Evolutionary conservation across 192 early-diverging fungal genomes (phyloP).

Genomic region (Coemansia sp.): DNA sequence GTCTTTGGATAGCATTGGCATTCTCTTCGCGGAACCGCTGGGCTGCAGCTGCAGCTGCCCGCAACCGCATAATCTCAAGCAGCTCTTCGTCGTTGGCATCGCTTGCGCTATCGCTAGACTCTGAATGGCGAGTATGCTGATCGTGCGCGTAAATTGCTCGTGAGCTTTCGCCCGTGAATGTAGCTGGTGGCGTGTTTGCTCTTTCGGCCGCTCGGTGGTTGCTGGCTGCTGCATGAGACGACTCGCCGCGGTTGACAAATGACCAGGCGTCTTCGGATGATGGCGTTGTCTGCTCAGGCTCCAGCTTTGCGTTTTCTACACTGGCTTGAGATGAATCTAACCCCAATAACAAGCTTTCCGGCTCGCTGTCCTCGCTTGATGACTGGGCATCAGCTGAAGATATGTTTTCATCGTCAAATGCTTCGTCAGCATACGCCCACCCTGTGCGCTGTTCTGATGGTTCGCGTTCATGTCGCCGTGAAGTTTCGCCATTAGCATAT

Average conservation of each 20-base stretch:
- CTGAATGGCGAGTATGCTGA: neutral
- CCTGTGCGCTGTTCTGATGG: slow-evolving; percentile 13
- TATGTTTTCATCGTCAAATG: slow-evolving; percentile 5
- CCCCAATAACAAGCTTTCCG: too few species aligned
- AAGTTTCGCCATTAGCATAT: neutral
- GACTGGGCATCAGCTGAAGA: too few species aligned
- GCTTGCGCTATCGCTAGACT: slow-evolving; percentile 1
- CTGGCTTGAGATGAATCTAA: too few species aligned
- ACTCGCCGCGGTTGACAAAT: slow-evolving; percentile 16
- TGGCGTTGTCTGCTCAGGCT: neutral
- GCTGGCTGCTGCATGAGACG: neutral
- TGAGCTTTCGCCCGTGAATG: slow-evolving; percentile 31
- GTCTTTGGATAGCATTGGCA: neutral
- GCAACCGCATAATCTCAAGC: slow-evolving; percentile 3
- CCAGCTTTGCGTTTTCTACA: neutral
- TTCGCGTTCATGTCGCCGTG: slow-evolving; percentile 2
- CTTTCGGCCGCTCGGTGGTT: neutral
- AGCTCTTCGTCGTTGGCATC: neutral
- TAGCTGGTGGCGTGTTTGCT: slow-evolving; percentile 9
- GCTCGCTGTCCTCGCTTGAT: too few species aligned
- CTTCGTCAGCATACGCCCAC: slow-evolving; percentile 38
- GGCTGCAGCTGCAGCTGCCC: slow-evolving; percentile 5
- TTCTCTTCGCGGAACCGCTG: slow-evolving; percentile 7
- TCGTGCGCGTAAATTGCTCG: slow-evolving; percentile 20
- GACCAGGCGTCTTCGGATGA: slow-evolving; percentile 30